phyloP scores from a whole-genome alignment of 768 basidiomycete species.

The Leucogyrophana mollusca region DNA sequence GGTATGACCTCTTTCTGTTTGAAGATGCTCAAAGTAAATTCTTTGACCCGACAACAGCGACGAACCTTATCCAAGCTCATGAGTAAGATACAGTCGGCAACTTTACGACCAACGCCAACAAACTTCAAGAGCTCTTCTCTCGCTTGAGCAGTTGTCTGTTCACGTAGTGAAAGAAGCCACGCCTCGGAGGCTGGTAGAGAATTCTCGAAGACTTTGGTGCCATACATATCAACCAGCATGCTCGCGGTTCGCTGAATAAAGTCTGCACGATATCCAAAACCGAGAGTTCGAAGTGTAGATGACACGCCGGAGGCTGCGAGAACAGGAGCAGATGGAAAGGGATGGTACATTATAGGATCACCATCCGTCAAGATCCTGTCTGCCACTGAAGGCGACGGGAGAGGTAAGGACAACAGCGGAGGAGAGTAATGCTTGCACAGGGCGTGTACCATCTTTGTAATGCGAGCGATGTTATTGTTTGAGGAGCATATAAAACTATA shows the following conservation, averaged over 20 bases:
- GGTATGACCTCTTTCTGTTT: slow-evolving; percentile 82
- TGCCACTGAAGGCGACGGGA: slow-evolving; percentile 25
- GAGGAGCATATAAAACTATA: slow-evolving; percentile 94
- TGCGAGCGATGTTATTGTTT: slow-evolving; percentile 94
- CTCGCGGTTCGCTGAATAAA: slow-evolving; percentile 84
- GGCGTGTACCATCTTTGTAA: slow-evolving; percentile 88
- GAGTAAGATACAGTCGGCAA: slow-evolving; percentile 90
- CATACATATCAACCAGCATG: slow-evolving; percentile 66
- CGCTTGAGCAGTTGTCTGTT: slow-evolving; percentile 51
- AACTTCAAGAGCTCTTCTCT: slow-evolving; percentile 77
- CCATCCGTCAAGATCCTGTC: slow-evolving; percentile 27
- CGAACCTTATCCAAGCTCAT: slow-evolving; percentile 90
- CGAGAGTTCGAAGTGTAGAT: slow-evolving; percentile 68
- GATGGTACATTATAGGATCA: slow-evolving; percentile 53
- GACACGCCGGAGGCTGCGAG: slow-evolving; percentile 61
- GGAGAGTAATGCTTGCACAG: slow-evolving; percentile 79
- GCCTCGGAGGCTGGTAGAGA: slow-evolving; percentile 49
- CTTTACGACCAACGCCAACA: slow-evolving; percentile 92
- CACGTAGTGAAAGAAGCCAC: slow-evolving; percentile 60
- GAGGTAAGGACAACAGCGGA: slow-evolving; percentile 52
- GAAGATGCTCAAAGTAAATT: slow-evolving; percentile 6
- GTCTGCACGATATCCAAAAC: slow-evolving; percentile 94
- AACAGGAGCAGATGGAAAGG: slow-evolving; percentile 79
- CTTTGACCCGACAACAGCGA: slow-evolving; percentile 5
- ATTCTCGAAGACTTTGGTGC: slow-evolving; percentile 6